These are phyloP conservation scores for Trichoderma atrobrunneum DNA, from an alignment of 2,329 filamentous ascomycete species.

Conservation along the genomic window DNA sequence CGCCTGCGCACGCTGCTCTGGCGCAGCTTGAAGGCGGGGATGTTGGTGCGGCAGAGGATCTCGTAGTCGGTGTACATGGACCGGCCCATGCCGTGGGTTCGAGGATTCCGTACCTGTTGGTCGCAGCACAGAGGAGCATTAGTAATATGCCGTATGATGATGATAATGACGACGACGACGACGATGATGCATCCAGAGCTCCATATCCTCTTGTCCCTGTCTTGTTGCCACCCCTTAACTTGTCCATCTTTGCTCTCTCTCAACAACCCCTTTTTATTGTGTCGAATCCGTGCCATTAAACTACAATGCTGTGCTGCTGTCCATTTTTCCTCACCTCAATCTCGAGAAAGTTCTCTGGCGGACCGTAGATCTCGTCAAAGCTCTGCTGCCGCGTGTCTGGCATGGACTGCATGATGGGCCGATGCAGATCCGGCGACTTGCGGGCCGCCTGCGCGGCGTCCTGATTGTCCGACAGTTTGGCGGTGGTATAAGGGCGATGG, in stretches of 20 bases:
- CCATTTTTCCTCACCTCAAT: slow-evolving; percentile 68
- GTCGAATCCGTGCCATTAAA: neutral
- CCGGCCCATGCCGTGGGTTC: slow-evolving; percentile 90
- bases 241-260: neutral
- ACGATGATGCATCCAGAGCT: neutral
- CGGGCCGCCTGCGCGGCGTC: slow-evolving; percentile 34
- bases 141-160: neutral
- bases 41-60: slow-evolving; percentile 96
- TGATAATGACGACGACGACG: neutral
- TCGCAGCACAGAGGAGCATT: neutral
- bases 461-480: slow-evolving; percentile 45
- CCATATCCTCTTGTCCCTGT: neutral
- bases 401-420: slow-evolving; percentile 63
- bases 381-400: slow-evolving; percentile 81
- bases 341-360: slow-evolving; percentile 97
- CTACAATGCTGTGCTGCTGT: neutral
- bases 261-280: neutral
- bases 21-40: slow-evolving; percentile 96
- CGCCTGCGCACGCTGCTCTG: slow-evolving; percentile 83
- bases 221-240: neutral
- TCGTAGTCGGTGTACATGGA: slow-evolving; percentile 99
- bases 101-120: slow-evolving; percentile 79
- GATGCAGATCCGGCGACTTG: slow-evolving; percentile 39
- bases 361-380: slow-evolving; percentile 98
- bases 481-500: slow-evolving; percentile 25